Evolutionary conservation across 2,329 filamentous ascomycete species (phyloP).

Genomic region (Hypoxylon sp.): DNA sequence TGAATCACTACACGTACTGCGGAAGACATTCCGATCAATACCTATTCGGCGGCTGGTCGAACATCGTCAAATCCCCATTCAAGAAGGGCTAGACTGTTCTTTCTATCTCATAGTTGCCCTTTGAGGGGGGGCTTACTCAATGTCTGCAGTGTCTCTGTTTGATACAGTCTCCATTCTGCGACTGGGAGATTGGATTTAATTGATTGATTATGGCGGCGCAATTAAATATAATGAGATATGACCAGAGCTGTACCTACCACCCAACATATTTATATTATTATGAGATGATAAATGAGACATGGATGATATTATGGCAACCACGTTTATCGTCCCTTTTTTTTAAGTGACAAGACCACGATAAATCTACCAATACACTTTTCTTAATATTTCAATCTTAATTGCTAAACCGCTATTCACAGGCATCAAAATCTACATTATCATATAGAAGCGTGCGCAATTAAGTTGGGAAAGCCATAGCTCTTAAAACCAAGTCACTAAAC

Average conservation of each 20-base stretch:
- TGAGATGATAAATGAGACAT: slow-evolving; percentile 37
- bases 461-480: too few relatives aligned
- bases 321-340: background rate
- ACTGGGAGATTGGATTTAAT: slow-evolving; percentile 28
- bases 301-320: slow-evolving; percentile 6
- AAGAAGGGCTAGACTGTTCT: slow-evolving; percentile 48
- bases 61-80: slow-evolving; percentile 61
- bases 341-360: background rate
- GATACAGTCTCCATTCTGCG: slow-evolving; percentile 32
- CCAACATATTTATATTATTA: slow-evolving; percentile 28
- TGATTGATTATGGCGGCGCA: slow-evolving; percentile 24
- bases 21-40: slow-evolving; percentile 69
- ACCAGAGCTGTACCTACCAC: slow-evolving; percentile 15
- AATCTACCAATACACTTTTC: background rate
- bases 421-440: background rate
- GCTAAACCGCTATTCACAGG: background rate
- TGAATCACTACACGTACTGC: slow-evolving; percentile 69
- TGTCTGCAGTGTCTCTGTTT: slow-evolving; percentile 22
- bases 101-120: slow-evolving; percentile 10
- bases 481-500: too few relatives aligned
- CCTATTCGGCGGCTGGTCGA: slow-evolving; percentile 66
- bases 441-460: too few relatives aligned
- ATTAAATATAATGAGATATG: slow-evolving; percentile 20
- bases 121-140: background rate
- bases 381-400: background rate